Conservation (phyloP, 2,329 filamentous ascomycete species). For the Zalaria obscura region DNA sequence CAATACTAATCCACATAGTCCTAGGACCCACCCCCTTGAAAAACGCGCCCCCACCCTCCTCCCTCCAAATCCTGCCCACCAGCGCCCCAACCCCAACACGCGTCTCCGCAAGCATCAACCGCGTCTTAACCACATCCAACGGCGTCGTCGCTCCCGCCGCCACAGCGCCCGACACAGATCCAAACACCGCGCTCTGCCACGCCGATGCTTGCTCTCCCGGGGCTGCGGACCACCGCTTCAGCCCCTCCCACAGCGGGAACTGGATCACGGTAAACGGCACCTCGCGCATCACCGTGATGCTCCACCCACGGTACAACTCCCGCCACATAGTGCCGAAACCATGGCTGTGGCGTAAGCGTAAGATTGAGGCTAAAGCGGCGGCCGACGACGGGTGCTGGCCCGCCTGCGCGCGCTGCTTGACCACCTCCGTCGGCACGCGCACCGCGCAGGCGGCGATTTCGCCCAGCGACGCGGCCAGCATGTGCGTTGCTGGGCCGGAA, state of each 20-base stretch:
- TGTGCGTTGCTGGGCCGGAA: conserved; percentile 52
- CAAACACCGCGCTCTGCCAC: conserved; percentile 59
- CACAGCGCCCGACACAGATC: conserved; percentile 68
- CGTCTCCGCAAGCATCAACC: conserved; percentile 78
- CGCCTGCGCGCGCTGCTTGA: conserved; percentile 94
- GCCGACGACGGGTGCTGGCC: conserved; percentile 60
- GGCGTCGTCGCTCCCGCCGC: conserved; percentile 85
- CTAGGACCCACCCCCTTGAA: conserved; percentile 68
- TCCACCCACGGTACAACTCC: conserved; percentile 84
- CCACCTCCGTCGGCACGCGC: conserved; percentile 85
- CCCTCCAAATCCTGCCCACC: conserved; percentile 47
- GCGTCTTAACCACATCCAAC: conserved; percentile 89
- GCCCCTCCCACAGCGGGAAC: conserved; percentile 89
- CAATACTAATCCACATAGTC: conserved; percentile 87
- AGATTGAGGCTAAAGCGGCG: conserved; percentile 55
- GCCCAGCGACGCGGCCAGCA: conserved; percentile 71
- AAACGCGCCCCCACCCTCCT: conserved; percentile 53
- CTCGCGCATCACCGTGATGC: conserved; percentile 85
- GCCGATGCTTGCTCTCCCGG: neutral
- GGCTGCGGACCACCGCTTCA: conserved; percentile 56
- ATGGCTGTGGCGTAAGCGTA: conserved; percentile 25
- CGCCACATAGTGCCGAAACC: conserved; percentile 48
- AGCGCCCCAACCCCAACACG: conserved; percentile 45
- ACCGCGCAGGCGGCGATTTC: conserved; percentile 88
- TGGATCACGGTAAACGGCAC: conserved; percentile 96